Percentiles rank a stretch among this genome's conserved stretches.
Evolutionary conservation across 2,329 filamentous ascomycete species (phyloP).

Genomic region (Sporothrix pseudoabietina): DNA sequence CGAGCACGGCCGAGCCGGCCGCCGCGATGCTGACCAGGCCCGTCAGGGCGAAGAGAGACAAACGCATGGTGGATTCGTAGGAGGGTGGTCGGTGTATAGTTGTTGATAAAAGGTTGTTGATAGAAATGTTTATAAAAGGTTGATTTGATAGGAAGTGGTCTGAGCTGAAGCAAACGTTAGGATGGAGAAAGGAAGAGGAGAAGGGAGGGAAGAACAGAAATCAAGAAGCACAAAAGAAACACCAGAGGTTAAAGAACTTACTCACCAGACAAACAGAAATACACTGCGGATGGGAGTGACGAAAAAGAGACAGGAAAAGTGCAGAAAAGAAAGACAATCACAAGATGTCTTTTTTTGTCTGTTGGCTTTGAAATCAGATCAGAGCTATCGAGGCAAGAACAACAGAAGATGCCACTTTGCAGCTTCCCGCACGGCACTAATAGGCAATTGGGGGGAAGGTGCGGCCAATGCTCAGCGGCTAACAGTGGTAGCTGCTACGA

Average conservation of each 20-base stretch:
- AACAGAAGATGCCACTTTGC: constrained; percentile 35
- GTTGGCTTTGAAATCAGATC: constrained; percentile 30
- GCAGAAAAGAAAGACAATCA: background rate
- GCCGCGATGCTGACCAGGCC: constrained; percentile 57
- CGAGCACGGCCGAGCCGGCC: constrained; percentile 81
- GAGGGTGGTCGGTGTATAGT: background rate
- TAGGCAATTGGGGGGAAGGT: background rate
- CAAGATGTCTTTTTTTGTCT: background rate
- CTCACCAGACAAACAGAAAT: background rate
- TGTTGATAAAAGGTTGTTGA: background rate
- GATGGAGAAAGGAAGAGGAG: background rate
- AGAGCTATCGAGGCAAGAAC: background rate
- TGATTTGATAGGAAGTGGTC: background rate
- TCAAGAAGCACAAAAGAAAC: background rate
- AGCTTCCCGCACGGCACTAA: constrained; percentile 28
- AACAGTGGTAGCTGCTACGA: background rate
- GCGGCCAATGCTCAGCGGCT: background rate
- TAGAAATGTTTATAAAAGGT: background rate
- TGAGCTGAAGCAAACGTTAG: background rate
- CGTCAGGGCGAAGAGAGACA: constrained; percentile 63
- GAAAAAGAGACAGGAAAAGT: background rate
- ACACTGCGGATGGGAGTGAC: background rate
- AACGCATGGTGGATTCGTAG: constrained; percentile 50
- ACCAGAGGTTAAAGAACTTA: background rate
- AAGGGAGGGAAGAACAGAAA: background rate